phyloP scores from a whole-genome alignment of 2,329 filamentous ascomycete species.

The Chaetomium sp. region DNA sequence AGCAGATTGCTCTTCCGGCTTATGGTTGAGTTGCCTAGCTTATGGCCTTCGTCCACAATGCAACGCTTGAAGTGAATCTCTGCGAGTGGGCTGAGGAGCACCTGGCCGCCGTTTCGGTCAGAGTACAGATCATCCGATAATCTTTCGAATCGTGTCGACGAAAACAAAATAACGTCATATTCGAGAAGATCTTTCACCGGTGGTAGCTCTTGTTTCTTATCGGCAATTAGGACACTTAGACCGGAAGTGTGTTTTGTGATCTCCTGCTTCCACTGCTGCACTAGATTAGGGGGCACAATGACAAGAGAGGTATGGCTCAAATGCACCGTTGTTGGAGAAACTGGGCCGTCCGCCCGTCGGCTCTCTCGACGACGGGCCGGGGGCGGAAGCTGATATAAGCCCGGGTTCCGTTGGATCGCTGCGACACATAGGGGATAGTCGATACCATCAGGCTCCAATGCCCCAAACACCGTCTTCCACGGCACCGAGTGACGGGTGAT shows the following conservation, averaged over 20 bases:
- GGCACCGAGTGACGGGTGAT: constrained; percentile 61
- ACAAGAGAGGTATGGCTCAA: constrained; percentile 67
- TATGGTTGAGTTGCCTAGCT: constrained; percentile 59
- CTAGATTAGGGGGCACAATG: constrained; percentile 74
- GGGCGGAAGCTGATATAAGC: constrained; percentile 50
- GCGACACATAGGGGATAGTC: constrained; percentile 49
- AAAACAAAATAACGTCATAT: constrained; percentile 75
- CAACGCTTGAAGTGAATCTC: constrained; percentile 77
- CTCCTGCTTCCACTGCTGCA: constrained; percentile 78
- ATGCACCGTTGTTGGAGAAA: constrained; percentile 45
- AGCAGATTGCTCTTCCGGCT: constrained; percentile 51
- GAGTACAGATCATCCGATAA: constrained; percentile 41
- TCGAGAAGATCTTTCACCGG: constrained; percentile 49
- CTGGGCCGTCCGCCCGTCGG: constrained; percentile 24
- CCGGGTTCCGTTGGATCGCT: constrained; percentile 51
- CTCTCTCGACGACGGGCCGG: constrained; percentile 36
- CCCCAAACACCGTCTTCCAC: constrained; percentile 61
- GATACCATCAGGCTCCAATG: constrained; percentile 39
- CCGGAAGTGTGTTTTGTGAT: constrained; percentile 68
- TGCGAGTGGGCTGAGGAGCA: constrained; percentile 53
- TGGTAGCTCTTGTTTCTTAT: constrained; percentile 51
- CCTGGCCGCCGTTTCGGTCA: constrained; percentile 22
- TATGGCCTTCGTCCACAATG: constrained; percentile 89
- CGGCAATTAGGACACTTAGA: constrained; percentile 59
- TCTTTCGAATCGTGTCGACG: constrained; percentile 64